Base-by-base conservation (phyloP, 495 filamentous ascomycete genomes). In the Aspergillus baeticus region DNA sequence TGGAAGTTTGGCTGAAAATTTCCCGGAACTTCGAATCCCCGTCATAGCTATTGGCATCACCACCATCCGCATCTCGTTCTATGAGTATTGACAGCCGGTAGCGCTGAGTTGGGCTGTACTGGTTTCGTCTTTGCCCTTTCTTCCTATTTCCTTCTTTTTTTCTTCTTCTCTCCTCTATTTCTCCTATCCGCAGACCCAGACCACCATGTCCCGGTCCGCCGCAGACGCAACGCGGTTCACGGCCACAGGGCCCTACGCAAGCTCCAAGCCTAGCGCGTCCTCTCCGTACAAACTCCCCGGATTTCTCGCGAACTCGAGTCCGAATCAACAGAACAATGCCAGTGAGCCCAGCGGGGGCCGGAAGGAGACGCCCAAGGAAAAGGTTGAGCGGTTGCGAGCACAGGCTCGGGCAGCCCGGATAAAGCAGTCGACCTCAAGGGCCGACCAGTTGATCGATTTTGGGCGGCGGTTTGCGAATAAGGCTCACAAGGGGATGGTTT, bases 201-300 rank as follows among this genome's bases (percentile, higher is more conserved):
- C 11, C 60, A 67, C 33, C 55, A 90, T 92, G 84, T 83, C 91
- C 62, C 92, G 93, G 71, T 92, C 89, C 73, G 87, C 91, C 68
- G 85, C 84, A 60, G 94, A 97, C 76, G 91, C 94, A 55, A 98
- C 94, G 68, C 86, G 93, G 58, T 98, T 98, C 81, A 98, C 93
- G 47, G 83, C 92, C 29, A 96, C 90, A 37, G 89, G 87, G 48
- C 92, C 92, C 14, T 92, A 96, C 78, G 92, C 90, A 59, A 82
- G 80, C 71, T 86, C 88, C 61, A 89, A 90, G 65, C 68, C 83
- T 46, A 69, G 64, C 54, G 60, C 70, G 47, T 29, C 26, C 26
- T 54, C 69, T 13, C 68, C 73, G 21, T 72, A 73, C 58, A 69
- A 75, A 43, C 64, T 74, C n/a, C 68, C 75, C 17, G 55, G 61